Evolutionary conservation across 345 rosid genomes (phyloP).

Genomic region (Cochlearia excelsa): DNA sequence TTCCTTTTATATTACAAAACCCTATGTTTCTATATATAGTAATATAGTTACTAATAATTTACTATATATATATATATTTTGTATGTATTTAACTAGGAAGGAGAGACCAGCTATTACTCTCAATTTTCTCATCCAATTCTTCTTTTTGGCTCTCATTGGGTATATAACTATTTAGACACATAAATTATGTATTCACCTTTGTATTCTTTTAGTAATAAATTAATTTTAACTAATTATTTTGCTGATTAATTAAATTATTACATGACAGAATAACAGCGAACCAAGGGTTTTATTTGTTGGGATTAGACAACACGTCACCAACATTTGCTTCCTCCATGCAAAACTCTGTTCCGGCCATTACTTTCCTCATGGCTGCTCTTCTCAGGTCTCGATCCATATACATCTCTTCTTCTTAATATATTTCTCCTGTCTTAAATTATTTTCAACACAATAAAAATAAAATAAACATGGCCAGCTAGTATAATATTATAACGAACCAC

Average conservation of each 20-base stretch:
- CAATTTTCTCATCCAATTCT: constrained; percentile 83
- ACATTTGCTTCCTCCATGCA: constrained; percentile 98
- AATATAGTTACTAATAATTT: neutral
- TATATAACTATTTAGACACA: constrained; percentile 26
- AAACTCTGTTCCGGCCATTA: constrained; percentile 98
- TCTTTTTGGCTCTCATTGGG: constrained; percentile 88
- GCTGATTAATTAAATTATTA: too few relatives aligned
- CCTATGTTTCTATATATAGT: neutral
- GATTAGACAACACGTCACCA: constrained; percentile 87
- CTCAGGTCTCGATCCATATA: constrained; percentile 49
- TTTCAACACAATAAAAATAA: neutral
- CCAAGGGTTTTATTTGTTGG: constrained; percentile 95
- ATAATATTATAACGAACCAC: neutral
- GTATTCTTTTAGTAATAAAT: too few relatives aligned
- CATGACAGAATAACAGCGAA: constrained; percentile 79
- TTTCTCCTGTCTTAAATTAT: neutral
- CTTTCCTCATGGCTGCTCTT: constrained; percentile 92
- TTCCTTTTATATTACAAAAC: neutral
- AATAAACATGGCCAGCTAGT: constrained; percentile 4
- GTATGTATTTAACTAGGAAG: constrained; percentile 50
- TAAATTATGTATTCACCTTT: too few relatives aligned
- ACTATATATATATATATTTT: neutral
- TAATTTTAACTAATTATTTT: too few relatives aligned
- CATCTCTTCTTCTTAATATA: neutral
- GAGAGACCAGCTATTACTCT: constrained; percentile 86